Percentiles rank a stretch among this genome's conserved stretches.
Conservation (phyloP, 306 rosid genomes). For the Vicia villosa region DNA sequence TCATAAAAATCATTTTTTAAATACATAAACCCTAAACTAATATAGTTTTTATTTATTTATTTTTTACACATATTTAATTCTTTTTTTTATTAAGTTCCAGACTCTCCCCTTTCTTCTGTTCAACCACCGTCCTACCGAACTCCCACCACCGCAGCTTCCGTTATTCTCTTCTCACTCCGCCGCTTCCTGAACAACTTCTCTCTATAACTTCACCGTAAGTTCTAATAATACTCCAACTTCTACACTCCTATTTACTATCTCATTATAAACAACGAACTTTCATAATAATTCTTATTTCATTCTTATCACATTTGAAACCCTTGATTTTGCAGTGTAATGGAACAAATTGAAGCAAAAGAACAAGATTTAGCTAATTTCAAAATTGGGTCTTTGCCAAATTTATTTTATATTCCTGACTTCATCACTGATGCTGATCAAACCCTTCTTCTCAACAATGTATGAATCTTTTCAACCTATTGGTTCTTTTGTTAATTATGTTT, state of each 20-base stretch:
- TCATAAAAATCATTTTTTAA: too few species aligned
- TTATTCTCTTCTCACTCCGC: background rate
- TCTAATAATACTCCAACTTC: background rate
- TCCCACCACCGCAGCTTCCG: background rate
- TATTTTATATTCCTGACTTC: slow-evolving; percentile 72
- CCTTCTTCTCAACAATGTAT: slow-evolving; percentile 64
- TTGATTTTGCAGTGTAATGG: slow-evolving; percentile 48
- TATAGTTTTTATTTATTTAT: too few species aligned
- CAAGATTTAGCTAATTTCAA: slow-evolving; percentile 39
- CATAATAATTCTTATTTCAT: background rate
- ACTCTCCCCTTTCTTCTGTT: background rate
- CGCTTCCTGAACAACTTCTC: background rate
- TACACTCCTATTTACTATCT: background rate
- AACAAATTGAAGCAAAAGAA: slow-evolving; percentile 38
- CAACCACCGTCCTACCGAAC: background rate
- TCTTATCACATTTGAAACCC: slow-evolving; percentile 13
- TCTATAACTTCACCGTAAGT: background rate
- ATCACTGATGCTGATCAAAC: slow-evolving; percentile 49
- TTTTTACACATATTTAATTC: too few species aligned
- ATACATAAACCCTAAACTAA: too few species aligned
- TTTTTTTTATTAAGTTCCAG: background rate
- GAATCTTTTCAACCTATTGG: background rate
- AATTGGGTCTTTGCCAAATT: slow-evolving; percentile 72
- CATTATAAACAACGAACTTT: background rate
- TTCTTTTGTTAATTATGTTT: background rate